Evolutionary conservation across 257 asterid genomes (phyloP).

Genomic region (Mentha longifolia): DNA sequence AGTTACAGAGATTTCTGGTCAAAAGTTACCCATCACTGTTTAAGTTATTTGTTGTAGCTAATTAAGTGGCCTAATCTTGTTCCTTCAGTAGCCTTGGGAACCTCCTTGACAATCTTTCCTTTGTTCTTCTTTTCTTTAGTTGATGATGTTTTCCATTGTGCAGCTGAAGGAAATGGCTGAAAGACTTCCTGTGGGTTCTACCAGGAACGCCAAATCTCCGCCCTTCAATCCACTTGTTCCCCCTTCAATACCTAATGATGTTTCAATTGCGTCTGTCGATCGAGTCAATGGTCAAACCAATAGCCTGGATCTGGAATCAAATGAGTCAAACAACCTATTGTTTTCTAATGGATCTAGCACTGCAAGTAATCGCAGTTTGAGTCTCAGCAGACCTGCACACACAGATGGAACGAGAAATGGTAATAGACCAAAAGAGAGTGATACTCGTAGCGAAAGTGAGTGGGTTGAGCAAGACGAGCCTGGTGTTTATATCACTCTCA

Average conservation of each 20-base stretch:
- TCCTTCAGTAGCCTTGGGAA: background rate
- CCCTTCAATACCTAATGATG: conserved; percentile 49
- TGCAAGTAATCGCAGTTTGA: conserved; percentile 58
- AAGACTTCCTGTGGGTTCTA: conserved; percentile 93
- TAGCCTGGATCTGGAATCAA: conserved; percentile 64
- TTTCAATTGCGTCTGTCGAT: conserved; percentile 54
- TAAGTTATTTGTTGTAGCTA: background rate
- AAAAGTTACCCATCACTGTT: background rate
- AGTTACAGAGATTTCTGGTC: background rate
- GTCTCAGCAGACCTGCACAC: conserved; percentile 53
- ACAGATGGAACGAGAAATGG: conserved; percentile 64
- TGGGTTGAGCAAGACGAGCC: conserved; percentile 99
- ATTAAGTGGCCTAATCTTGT: background rate
- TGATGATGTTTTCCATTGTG: conserved; percentile 35
- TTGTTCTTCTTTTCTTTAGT: conserved; percentile 7
- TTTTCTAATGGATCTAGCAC: conserved; percentile 62
- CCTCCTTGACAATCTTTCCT: background rate
- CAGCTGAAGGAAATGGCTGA: conserved; percentile 99
- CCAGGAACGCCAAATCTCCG: conserved; percentile 73
- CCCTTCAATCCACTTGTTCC: conserved; percentile 55
- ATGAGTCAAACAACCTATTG: conserved; percentile 54
- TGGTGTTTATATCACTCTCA: conserved; percentile 94
- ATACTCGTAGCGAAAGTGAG: conserved; percentile 72
- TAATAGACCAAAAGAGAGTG: conserved; percentile 71
- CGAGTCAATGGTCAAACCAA: conserved; percentile 55